Evolutionary conservation across 2,329 filamentous ascomycete genomes (phyloP).

Genomic region (Alternaria dauci): DNA sequence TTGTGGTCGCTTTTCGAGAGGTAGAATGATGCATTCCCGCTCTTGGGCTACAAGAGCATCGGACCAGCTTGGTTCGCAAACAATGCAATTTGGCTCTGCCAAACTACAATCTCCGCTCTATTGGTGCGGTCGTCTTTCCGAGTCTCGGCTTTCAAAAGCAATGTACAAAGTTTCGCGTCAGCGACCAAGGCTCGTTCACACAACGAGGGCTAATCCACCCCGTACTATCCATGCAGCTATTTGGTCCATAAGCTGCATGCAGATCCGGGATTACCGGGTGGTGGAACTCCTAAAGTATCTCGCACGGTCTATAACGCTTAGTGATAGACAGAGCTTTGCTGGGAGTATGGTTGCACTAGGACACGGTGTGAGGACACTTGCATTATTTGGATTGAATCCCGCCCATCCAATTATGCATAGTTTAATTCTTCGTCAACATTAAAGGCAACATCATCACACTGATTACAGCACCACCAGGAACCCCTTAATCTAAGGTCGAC

Average conservation of each 20-base stretch:
- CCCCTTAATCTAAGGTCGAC: background rate
- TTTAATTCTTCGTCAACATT: background rate
- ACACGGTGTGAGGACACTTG: background rate
- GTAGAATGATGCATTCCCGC: slow-evolving; percentile 45
- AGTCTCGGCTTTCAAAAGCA: slow-evolving; percentile 2
- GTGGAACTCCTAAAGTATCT: background rate
- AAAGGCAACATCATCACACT: background rate
- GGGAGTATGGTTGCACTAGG: background rate
- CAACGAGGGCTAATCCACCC: background rate
- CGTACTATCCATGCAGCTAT: background rate
- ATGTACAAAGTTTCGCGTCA: background rate
- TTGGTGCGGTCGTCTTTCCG: background rate
- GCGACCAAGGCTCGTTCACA: background rate
- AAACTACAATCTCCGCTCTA: slow-evolving; percentile 13
- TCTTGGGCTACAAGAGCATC: slow-evolving; percentile 28
- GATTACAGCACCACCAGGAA: background rate
- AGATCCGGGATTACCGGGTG: background rate
- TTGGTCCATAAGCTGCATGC: background rate
- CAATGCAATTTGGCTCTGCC: slow-evolving; percentile 41
- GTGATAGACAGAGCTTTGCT: background rate
- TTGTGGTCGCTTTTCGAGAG: slow-evolving; percentile 44
- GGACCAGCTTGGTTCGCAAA: slow-evolving; percentile 30
- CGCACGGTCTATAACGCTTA: background rate
- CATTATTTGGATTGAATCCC: background rate
- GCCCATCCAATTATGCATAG: background rate